Base-by-base conservation (phyloP, 441 rosid genomes). In the Francoa sonchifolia region DNA sequence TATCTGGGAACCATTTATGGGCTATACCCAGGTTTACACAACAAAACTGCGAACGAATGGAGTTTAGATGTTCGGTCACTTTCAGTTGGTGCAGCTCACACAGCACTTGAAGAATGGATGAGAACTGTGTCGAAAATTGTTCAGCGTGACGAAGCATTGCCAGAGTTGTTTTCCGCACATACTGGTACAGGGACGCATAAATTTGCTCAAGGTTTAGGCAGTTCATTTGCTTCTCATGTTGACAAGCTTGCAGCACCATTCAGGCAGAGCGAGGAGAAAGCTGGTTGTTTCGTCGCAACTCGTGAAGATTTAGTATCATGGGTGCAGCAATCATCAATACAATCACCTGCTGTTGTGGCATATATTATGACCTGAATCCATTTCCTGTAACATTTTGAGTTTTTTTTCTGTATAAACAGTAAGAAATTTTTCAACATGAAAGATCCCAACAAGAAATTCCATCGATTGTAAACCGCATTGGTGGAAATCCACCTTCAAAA, bases 21-120 rank as follows among this genome's bases (percentile, higher is more conserved):
- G 13, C 42, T 84, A 22, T 84, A 89, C 55, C 92, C 95, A 0
- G 82, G 77, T 36, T 40, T 89, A 46, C 89, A 89, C 55, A 66
- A 67, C 68, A 82, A 69, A 58, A 82, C 79, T 1, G 39, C 23
- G 11, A 47, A 61, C 2, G 88, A 84, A 45, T 89, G 98, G 96
- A 77, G 76, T 63, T 40, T 89, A 42, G 94, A 89, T 49, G 94
- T 85, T 9, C 68, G 95, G 23, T 89, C 95, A 0, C 66, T 89
- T 8, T 89, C 97, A 0, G 57, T 81, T 5, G 95, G 95, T 18
- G 95, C 97, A 17, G 97, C 97, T 0, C 74, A 71, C 19, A 82
- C 97, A 0, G 97, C 97, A 0, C 72, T 85, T 0, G 94, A 89
- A 67, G 94, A 85, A 39, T 89, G 95, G 98, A 67, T 89, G 71